Conservation (phyloP, 2,329 filamentous ascomycete species). For the Alternaria sp. region DNA sequence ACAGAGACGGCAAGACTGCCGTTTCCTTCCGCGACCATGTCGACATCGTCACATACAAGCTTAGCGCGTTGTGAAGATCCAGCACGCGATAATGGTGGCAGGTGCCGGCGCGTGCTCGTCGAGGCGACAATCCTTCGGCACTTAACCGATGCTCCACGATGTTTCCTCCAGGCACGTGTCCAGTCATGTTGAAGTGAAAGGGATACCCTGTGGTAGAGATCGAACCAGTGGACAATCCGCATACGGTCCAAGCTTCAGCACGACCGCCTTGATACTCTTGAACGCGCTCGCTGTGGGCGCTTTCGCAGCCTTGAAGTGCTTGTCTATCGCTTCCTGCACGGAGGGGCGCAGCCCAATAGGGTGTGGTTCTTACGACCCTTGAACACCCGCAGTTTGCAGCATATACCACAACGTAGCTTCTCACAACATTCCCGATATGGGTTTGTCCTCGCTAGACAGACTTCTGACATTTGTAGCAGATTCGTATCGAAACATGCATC, state of each 20-base stretch:
- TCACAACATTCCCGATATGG: background rate
- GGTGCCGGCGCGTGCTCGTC: conserved; percentile 1
- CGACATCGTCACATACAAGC: background rate
- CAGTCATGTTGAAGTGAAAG: background rate
- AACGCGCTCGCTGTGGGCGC: background rate
- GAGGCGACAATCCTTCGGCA: conserved; percentile 3
- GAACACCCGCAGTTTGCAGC: background rate
- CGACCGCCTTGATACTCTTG: background rate
- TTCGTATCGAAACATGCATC: conserved; percentile 3
- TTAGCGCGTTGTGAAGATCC: background rate
- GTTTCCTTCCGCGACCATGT: conserved; percentile 1
- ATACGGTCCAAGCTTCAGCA: background rate
- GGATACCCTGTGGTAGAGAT: background rate
- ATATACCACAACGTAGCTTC: background rate
- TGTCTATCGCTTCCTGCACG: background rate
- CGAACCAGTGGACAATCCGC: background rate
- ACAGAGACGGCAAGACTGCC: background rate
- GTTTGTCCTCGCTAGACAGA: too few species aligned
- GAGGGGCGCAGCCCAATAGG: background rate
- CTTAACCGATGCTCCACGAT: conserved; percentile 2
- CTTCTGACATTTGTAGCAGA: background rate
- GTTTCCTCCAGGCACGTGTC: background rate
- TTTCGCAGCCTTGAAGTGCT: background rate
- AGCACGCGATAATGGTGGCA: background rate
- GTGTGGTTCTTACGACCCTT: background rate